These are phyloP conservation scores for Coemansia sp. DNA, from an alignment of 192 early-diverging fungal species.

Conservation along the genomic window DNA sequence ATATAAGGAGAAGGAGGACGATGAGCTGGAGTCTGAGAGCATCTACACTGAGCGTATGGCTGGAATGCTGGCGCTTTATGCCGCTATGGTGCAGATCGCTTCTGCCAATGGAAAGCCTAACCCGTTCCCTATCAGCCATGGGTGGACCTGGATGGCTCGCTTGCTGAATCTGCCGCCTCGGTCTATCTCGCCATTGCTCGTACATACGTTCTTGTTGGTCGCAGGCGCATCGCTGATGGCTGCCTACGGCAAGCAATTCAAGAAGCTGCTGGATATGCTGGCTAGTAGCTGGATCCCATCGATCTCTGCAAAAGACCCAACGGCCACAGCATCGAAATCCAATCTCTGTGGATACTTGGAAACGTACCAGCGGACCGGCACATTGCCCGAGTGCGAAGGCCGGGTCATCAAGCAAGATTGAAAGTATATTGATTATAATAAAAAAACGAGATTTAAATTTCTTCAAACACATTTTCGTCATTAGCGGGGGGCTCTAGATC, in stretches of 20 bases:
- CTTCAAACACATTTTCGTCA: slow-evolving; percentile 34
- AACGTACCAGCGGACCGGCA: slow-evolving; percentile 67
- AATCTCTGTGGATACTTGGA: slow-evolving; percentile 80
- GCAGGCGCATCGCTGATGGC: slow-evolving; percentile 41
- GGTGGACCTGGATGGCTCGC: slow-evolving; percentile 54
- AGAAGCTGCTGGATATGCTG: slow-evolving; percentile 51
- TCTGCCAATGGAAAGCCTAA: slow-evolving; percentile 3
- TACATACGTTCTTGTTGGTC: slow-evolving; percentile 42
- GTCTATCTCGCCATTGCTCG: slow-evolving; percentile 41
- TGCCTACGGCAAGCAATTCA: slow-evolving; percentile 42
- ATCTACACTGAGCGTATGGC: slow-evolving; percentile 48
- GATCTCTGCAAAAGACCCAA: slow-evolving; percentile 71
- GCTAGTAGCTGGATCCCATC: slow-evolving; percentile 70
- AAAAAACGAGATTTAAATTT: slow-evolving; percentile 25
- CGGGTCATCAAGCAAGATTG: slow-evolving; percentile 50
- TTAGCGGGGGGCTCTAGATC: slow-evolving; percentile 23
- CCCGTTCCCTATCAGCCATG: slow-evolving; percentile 25
- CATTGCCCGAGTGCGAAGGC: slow-evolving; percentile 77
- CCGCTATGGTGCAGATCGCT: slow-evolving; percentile 42
- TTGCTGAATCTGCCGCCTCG: slow-evolving; percentile 40
- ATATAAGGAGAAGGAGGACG: slow-evolving; percentile 41
- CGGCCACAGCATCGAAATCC: slow-evolving; percentile 64
- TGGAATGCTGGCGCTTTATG: slow-evolving; percentile 47
- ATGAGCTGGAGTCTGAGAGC: slow-evolving; percentile 36
- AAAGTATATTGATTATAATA: neutral